A percentile compares a stretch with the other conserved stretches of the same genome.
phyloP scores from a whole-genome alignment of 371 early-diverging fungal species.

The Sporodiniella umbellata region DNA sequence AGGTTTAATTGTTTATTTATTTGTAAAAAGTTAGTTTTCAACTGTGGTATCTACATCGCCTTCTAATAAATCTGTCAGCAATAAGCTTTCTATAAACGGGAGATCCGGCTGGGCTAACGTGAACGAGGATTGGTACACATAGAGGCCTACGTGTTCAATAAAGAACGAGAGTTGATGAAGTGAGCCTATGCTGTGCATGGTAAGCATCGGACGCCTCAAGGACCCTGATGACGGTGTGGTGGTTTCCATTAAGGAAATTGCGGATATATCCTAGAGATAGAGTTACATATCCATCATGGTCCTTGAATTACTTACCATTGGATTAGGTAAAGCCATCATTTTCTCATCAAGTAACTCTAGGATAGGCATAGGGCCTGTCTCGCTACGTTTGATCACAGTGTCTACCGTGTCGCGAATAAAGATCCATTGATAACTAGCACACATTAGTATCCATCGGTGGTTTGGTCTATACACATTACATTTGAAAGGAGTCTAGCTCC shows the following conservation, averaged over 20 bases:
- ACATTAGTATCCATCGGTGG: neutral
- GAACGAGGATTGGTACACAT: constrained; percentile 73
- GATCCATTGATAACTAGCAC: constrained; percentile 83
- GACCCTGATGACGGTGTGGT: constrained; percentile 33
- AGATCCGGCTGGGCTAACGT: constrained; percentile 68
- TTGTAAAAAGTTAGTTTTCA: neutral
- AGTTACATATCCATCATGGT: neutral
- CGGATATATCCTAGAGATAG: constrained; percentile 11
- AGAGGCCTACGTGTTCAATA: constrained; percentile 67
- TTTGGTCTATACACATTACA: constrained; percentile 64
- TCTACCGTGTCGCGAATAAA: constrained; percentile 85
- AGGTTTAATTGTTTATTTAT: constrained; percentile 5
- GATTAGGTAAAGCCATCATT: constrained; percentile 16
- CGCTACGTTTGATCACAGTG: constrained; percentile 44
- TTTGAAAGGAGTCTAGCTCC: constrained; percentile 79
- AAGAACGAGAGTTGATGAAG: constrained; percentile 74
- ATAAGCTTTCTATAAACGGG: constrained; percentile 69
- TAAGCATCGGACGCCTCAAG: constrained; percentile 71
- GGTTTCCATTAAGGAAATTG: constrained; percentile 13
- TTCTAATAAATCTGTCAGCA: constrained; percentile 72
- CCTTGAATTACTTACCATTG: constrained; percentile 10
- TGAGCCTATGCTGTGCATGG: constrained; percentile 62
- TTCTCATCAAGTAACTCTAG: constrained; percentile 51
- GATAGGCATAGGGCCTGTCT: constrained; percentile 56
- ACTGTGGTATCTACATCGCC: constrained; percentile 31